These are phyloP conservation scores for Cyathus striatus DNA, from an alignment of 768 basidiomycete species.

Conservation along the genomic window DNA sequence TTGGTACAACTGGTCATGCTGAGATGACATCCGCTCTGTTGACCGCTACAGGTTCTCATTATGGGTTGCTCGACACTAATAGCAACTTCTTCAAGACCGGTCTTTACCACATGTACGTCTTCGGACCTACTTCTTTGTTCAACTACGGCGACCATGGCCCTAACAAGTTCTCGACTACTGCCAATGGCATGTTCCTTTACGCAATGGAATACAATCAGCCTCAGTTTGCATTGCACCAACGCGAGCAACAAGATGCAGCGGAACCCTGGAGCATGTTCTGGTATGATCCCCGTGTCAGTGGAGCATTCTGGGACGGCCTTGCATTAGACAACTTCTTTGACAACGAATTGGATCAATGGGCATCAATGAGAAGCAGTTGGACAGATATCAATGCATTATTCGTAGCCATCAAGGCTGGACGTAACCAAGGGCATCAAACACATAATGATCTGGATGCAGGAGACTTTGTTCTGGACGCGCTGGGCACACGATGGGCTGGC, in stretches of 20 bases:
- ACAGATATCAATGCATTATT: slow-evolving; percentile 80
- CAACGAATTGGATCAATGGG: slow-evolving; percentile 75
- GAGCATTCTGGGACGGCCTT: slow-evolving; percentile 90
- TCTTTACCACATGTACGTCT: slow-evolving; percentile 84
- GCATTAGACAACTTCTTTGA: slow-evolving; percentile 82
- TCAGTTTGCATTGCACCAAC: slow-evolving; percentile 80
- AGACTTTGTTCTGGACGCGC: slow-evolving; percentile 92
- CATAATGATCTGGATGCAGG: slow-evolving; percentile 94
- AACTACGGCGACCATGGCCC: slow-evolving; percentile 84
- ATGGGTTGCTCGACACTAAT: slow-evolving; percentile 67
- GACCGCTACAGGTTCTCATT: slow-evolving; percentile 82
- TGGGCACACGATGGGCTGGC: slow-evolving; percentile 92
- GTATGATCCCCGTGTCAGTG: slow-evolving; percentile 80
- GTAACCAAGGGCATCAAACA: slow-evolving; percentile 78
- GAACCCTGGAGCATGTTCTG: slow-evolving; percentile 90
- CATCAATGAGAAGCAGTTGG: slow-evolving; percentile 88
- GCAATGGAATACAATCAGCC: slow-evolving; percentile 66
- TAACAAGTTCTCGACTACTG: slow-evolving; percentile 93
- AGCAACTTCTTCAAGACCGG: slow-evolving; percentile 69
- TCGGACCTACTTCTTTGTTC: slow-evolving; percentile 83
- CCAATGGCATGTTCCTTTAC: slow-evolving; percentile 83
- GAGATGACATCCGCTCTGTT: slow-evolving; percentile 83
- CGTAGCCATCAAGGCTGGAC: slow-evolving; percentile 87
- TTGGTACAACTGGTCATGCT: slow-evolving; percentile 86
- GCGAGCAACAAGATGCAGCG: slow-evolving; percentile 78